Conservation (phyloP, 352 stramenopile genomes). For the Globisporangium barbulae region DNA sequence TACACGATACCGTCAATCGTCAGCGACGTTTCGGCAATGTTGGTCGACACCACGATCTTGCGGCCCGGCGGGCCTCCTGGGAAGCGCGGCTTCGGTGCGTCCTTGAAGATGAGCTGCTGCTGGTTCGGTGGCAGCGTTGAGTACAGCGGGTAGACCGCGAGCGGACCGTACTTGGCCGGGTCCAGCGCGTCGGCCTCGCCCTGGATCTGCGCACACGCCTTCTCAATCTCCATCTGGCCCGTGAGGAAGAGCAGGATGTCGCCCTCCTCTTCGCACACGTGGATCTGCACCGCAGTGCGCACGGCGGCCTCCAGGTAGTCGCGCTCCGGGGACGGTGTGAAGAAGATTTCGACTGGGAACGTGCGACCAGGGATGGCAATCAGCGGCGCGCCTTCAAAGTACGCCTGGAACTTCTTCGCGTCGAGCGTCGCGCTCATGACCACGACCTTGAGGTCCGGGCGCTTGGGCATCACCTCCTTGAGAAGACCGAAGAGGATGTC, state of each 20-base stretch:
- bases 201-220: slow-evolving; percentile 91
- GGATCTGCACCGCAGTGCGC: slow-evolving; percentile 92
- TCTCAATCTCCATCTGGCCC: slow-evolving; percentile 98
- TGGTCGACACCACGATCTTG: slow-evolving; percentile 98
- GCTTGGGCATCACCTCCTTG: slow-evolving; percentile 94
- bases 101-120: slow-evolving; percentile 99
- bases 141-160: slow-evolving; percentile 96
- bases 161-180: slow-evolving; percentile 94
- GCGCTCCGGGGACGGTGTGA: slow-evolving; percentile 94
- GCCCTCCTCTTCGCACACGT: slow-evolving; percentile 95
- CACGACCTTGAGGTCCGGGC: slow-evolving; percentile 96
- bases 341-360: slow-evolving; percentile 98
- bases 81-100: slow-evolving; percentile 91
- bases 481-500: slow-evolving; percentile 98
- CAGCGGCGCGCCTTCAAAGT: slow-evolving; percentile 94
- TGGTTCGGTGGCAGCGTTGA: slow-evolving; percentile 97
- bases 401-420: slow-evolving; percentile 94
- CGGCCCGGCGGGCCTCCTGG: slow-evolving; percentile 84
- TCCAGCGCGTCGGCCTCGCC: slow-evolving; percentile 80
- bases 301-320: slow-evolving; percentile 97
- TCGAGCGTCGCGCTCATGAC: slow-evolving; percentile 99
- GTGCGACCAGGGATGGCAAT: slow-evolving; percentile 95
- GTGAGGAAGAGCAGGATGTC: slow-evolving; percentile 99
- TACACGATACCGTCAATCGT: slow-evolving; percentile 99
- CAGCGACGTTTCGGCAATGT: slow-evolving; percentile 99